These are phyloP conservation scores for Clonostachys rosea DNA, from an alignment of 2,329 filamentous ascomycete species.

Conservation along the genomic window DNA sequence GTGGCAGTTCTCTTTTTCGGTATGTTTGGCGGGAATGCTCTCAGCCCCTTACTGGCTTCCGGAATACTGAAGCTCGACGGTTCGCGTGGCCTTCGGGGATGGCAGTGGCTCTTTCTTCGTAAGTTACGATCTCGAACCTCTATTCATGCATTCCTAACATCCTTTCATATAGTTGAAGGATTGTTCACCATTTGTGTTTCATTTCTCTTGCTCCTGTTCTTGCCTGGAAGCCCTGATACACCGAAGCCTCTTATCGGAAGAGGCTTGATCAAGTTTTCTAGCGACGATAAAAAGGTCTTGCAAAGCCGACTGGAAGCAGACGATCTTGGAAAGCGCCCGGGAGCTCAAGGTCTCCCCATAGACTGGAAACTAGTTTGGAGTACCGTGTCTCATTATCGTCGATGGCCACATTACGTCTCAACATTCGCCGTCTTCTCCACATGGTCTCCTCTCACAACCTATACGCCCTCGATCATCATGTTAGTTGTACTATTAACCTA, in stretches of 20 bases:
- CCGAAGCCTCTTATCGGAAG: conserved; percentile 29
- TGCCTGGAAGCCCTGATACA: conserved; percentile 34
- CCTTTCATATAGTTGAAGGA: conserved; percentile 31
- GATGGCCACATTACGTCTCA: conserved; percentile 43
- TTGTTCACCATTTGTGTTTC: conserved; percentile 34
- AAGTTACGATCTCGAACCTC: conserved; percentile 3
- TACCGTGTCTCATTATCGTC: conserved; percentile 34
- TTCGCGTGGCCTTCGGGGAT: conserved; percentile 48
- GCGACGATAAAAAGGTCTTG: conserved; percentile 22
- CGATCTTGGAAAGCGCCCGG: conserved; percentile 18
- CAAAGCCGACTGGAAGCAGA: conserved; percentile 25
- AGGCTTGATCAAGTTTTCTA: conserved; percentile 29
- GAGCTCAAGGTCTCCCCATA: conserved; percentile 27
- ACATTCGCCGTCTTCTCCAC: conserved; percentile 47
- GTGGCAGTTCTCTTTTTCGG: conserved; percentile 54
- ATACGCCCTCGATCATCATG: conserved; percentile 40
- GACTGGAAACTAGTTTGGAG: conserved; percentile 30
- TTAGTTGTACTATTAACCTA: conserved; percentile 6
- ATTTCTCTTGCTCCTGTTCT: conserved; percentile 29
- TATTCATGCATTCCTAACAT: background rate
- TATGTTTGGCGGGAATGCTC: conserved; percentile 60
- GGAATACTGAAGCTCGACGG: conserved; percentile 45
- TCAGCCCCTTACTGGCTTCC: conserved; percentile 55
- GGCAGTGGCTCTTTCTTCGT: conserved; percentile 63
- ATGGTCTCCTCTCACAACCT: conserved; percentile 44